Evolutionary conservation across 345 rosid species (phyloP), one percentile per base, ranked within the genome.

Genomic region (Turritis glabra): DNA sequence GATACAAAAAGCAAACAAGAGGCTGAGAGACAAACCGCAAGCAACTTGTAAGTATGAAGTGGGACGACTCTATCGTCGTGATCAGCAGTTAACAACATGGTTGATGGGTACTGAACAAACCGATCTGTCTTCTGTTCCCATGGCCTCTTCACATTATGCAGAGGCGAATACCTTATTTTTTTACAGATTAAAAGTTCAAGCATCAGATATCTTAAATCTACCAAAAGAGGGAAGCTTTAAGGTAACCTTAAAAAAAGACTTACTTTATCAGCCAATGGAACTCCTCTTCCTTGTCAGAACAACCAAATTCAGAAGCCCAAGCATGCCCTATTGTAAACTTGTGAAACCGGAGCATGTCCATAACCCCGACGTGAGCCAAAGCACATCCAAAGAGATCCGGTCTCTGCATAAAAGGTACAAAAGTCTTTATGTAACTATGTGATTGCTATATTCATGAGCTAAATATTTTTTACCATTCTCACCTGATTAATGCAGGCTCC

Each of bases 401-500:
- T 82, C 97, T 89, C 99, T 94, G 87, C 66, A 53, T 54, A 29
- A 2, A 64, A 18, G 38, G 35, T 14, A 40, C 17, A 8, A 52
- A 25, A n/a, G 26, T 7, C 9, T 62, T 47, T 56, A 71, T 50
- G 19, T 53, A 33, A 52, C 53, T 55, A 23, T 66, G 14, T 25
- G 55, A 40, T 32, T 32, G 67, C 25, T 47, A 7, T 47, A 3
- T 27, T 25, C 23, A 40, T 15, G 64, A 19, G 38, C 52, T 44
- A 67, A 18, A 13, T 61, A n/a, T 5, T 48, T 9, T 2, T 5
- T 8, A 22, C 5, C 51, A 23, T 25, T 56, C n/a, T 19, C 66
- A 94, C 98, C 97, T 92, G 96, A 84, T 95, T 95, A 71, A 95
- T 90, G 85, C 94, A 95, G 75, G 98, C 91, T 15, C 98, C 99